Percentiles rank a stretch among this genome's conserved stretches.
phyloP scores from a whole-genome alignment of 805 yeast genomes.

The Yarrowia phangngaensis region DNA sequence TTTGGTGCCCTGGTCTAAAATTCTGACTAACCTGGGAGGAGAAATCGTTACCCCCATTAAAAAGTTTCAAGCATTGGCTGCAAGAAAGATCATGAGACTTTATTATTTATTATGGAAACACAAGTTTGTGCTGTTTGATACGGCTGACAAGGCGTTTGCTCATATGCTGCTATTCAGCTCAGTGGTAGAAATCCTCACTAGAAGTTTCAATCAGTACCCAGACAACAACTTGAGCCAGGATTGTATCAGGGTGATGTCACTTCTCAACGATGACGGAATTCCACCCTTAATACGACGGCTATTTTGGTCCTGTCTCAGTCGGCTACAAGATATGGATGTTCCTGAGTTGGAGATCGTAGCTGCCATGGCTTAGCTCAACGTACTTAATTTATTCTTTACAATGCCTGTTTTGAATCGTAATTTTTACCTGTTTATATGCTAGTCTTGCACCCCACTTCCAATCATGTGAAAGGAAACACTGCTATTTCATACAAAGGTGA shows the following conservation, averaged over 20 bases:
- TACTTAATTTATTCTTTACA: neutral
- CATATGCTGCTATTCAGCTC: slow-evolving; percentile 11
- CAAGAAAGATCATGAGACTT: slow-evolving; percentile 4
- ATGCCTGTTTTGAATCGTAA: too few relatives aligned
- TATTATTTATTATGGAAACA: slow-evolving; percentile 12
- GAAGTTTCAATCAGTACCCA: slow-evolving; percentile 5
- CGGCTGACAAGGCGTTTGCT: slow-evolving; percentile 1
- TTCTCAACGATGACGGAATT: slow-evolving; percentile 8
- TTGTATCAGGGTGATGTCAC: slow-evolving; percentile 13
- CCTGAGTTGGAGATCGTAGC: neutral
- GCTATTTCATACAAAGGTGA: too few relatives aligned
- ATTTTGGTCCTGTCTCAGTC: slow-evolving; percentile 8
- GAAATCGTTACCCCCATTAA: neutral
- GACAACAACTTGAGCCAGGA: slow-evolving; percentile 9
- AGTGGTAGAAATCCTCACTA: slow-evolving; percentile 5
- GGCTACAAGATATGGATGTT: slow-evolving; percentile 3
- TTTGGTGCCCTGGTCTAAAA: slow-evolving; percentile 6
- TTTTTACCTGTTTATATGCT: too few relatives aligned
- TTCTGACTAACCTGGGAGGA: slow-evolving; percentile 3
- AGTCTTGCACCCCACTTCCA: too few relatives aligned
- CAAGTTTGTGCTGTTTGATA: neutral
- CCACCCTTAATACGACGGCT: slow-evolving; percentile 5
- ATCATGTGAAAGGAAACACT: too few relatives aligned
- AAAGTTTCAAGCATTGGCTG: slow-evolving; percentile 8
- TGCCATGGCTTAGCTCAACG: slow-evolving; percentile 4